Base-by-base conservation (phyloP, 345 rosid genomes). In the Eutrema yunnanense region DNA sequence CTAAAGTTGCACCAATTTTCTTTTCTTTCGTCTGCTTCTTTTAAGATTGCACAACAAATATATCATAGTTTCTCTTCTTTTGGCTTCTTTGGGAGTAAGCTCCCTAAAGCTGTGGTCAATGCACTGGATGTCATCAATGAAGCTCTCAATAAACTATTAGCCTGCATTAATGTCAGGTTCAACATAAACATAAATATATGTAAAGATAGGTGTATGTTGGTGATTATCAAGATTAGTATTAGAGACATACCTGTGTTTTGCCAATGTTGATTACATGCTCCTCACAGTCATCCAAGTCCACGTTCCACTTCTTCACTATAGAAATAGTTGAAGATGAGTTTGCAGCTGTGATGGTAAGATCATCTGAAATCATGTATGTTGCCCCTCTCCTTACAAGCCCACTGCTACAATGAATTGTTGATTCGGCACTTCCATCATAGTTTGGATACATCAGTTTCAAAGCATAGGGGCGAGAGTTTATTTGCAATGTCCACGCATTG, bases 81-180 rank as follows among this genome's bases (percentile, higher is more conserved):
- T 0, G 30, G 59, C 19, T 59, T 71, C 49, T 60, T 48, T 9
- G n/a, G 8, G 14, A 59, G 38, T 8, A 71, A 48, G 9, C 58
- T 59, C 2, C 19, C 19, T 3, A 70, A 4, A 70, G 14, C 41
- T 1, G 59, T 27, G 40, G 2, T 50, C 50, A 71, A 54, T 1
- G 72, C 72, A 30, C 30, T 40, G 5, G 72, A 53, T 53, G 72
- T 67, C 62, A 53, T n/a, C 30, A 67, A 32, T 3, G 72, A 67
- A 26, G 61, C 71, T 41, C 50, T 54, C 37, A 67, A 10, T 14
- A 67, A 42, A 9, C 50, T 11, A 3, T 4, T 29, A 29, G 51
- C 61, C 72, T 67, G 62, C 69, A 65, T 34, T 47, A 13, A 6
- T 22, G 1, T 33, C 4, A 34, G 9, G 19, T 9, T 44, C 9